Evolutionary conservation across 768 basidiomycete species (phyloP).

Genomic region (Fibroporia radiculosa): DNA sequence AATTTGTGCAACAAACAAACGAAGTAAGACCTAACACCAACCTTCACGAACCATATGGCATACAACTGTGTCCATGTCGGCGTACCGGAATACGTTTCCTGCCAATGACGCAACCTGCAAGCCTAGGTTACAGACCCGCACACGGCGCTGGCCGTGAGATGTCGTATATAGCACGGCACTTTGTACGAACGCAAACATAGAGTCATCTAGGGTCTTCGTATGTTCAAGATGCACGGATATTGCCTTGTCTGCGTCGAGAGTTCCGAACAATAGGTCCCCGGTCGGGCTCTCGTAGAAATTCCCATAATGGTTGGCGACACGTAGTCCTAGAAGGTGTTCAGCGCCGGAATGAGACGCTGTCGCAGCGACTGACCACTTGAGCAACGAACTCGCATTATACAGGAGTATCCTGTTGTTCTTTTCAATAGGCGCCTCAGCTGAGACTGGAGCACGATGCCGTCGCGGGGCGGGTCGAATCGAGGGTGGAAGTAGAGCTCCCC

Average conservation of each 20-base stretch:
- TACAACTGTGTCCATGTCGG: conserved; percentile 83
- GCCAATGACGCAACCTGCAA: conserved; percentile 75
- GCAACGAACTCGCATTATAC: conserved; percentile 72
- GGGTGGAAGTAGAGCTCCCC: conserved; percentile 92
- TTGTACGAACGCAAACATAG: conserved; percentile 73
- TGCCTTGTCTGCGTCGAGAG: conserved; percentile 75
- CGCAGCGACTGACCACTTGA: conserved; percentile 57
- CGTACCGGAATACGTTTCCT: conserved; percentile 86
- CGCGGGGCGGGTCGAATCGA: conserved; percentile 67
- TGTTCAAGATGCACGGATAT: conserved; percentile 73
- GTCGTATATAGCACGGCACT: conserved; percentile 86
- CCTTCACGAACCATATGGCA: conserved; percentile 72
- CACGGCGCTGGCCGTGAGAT: conserved; percentile 66
- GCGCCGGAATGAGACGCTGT: background rate
- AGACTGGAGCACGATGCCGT: conserved; percentile 58
- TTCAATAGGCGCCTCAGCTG: conserved; percentile 64
- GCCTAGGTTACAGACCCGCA: conserved; percentile 81
- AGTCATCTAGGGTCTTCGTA: conserved; percentile 56
- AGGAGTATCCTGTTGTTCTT: conserved; percentile 73
- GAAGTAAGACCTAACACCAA: conserved; percentile 31
- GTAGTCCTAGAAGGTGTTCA: conserved; percentile 41
- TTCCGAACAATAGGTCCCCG: conserved; percentile 73
- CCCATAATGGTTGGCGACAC: conserved; percentile 58
- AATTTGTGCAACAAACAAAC: background rate
- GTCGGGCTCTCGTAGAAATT: conserved; percentile 61